Evolutionary conservation across 371 early-diverging fungal genomes (phyloP).

Genomic region (Rhizopus sp.): DNA sequence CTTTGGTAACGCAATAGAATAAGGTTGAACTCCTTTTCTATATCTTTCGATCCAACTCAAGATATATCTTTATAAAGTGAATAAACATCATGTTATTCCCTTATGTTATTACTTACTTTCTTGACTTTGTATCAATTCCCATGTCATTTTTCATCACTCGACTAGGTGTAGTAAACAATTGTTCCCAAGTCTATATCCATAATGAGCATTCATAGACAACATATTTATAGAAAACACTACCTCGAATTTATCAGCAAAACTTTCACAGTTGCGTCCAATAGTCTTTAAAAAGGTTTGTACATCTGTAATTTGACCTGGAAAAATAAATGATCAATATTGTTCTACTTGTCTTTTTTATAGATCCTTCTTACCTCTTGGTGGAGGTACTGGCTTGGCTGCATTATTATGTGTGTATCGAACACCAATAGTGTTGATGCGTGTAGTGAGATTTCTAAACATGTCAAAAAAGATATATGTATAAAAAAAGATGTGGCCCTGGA

Average conservation of each 20-base stretch:
- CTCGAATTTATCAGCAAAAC: constrained; percentile 58
- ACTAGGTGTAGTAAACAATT: constrained; percentile 54
- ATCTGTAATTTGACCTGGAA: constrained; percentile 49
- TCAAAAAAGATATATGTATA: constrained; percentile 1
- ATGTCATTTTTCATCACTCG: constrained; percentile 52
- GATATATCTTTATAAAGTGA: constrained; percentile 43
- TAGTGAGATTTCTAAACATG: background rate
- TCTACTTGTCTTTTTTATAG: background rate
- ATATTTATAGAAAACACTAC: constrained; percentile 19
- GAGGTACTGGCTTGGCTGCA: constrained; percentile 17
- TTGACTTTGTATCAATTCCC: constrained; percentile 51
- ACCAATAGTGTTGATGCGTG: constrained; percentile 10
- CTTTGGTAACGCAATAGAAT: constrained; percentile 36
- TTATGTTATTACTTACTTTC: constrained; percentile 19
- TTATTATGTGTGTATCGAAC: constrained; percentile 27
- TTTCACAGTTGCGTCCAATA: constrained; percentile 65
- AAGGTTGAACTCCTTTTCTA: constrained; percentile 48
- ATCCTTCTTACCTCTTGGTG: constrained; percentile 24
- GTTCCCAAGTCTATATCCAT: constrained; percentile 58
- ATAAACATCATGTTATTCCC: background rate
- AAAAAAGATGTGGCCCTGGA: constrained; percentile 12
- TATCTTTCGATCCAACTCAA: constrained; percentile 56
- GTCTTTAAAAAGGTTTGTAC: constrained; percentile 51
- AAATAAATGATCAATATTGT: constrained; percentile 2
- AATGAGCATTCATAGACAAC: background rate